phyloP scores from a whole-genome alignment of 2,329 filamentous ascomycete species.

The Monosporascus sp. region DNA sequence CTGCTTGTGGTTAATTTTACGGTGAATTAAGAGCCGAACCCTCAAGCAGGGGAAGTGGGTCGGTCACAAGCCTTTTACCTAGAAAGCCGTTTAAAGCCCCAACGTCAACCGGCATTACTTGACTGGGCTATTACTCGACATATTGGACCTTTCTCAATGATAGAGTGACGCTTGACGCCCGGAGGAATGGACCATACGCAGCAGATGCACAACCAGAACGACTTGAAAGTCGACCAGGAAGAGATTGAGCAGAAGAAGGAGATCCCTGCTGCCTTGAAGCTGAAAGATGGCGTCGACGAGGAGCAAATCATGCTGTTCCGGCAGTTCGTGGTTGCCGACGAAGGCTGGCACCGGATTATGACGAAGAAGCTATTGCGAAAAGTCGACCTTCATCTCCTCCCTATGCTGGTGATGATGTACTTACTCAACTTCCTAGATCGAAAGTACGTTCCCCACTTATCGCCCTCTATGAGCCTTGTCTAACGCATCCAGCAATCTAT shows the following conservation, averaged over 20 bases:
- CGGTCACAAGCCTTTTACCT: too few relatives aligned
- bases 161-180: not conserved
- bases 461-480: not conserved
- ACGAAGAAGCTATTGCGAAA: constrained; percentile 39
- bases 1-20: too few relatives aligned
- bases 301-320: constrained; percentile 17
- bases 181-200: not conserved
- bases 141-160: too few relatives aligned
- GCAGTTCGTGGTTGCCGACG: constrained; percentile 20
- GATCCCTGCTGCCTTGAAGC: not conserved
- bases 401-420: constrained; percentile 50
- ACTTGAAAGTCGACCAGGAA: constrained; percentile 1
- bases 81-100: too few relatives aligned
- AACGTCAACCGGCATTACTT: too few relatives aligned
- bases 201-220: not conserved
- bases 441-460: constrained; percentile 16
- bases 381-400: constrained; percentile 46
- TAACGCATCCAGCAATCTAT: constrained; percentile 36
- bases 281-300: constrained; percentile 15
- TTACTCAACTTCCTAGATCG: constrained; percentile 52
- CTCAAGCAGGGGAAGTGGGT: too few relatives aligned
- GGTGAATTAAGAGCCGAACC: too few relatives aligned
- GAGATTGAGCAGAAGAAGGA: constrained; percentile 12
- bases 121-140: too few relatives aligned
- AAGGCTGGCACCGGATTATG: constrained; percentile 24